Percentiles rank a stretch among this genome's conserved stretches.
Evolutionary conservation across 2,329 filamentous ascomycete genomes (phyloP).

Genomic region (Fusarium tjaetaba): DNA sequence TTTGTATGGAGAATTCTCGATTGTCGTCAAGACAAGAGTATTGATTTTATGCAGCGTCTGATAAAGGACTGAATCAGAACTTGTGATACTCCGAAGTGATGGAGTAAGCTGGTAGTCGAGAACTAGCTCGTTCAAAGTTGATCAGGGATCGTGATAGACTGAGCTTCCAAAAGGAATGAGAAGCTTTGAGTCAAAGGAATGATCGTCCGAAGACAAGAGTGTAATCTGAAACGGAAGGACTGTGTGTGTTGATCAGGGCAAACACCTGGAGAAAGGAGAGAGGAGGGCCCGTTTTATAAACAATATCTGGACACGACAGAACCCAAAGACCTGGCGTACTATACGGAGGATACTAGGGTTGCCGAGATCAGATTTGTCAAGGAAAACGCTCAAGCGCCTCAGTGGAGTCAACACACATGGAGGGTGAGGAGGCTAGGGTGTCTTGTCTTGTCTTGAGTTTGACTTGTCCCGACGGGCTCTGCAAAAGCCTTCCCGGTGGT

Average conservation of each 20-base stretch:
- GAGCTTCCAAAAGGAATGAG: constrained; percentile 48
- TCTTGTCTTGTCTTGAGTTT: not conserved
- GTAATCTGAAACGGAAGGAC: constrained; percentile 39
- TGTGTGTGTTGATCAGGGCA: constrained; percentile 29
- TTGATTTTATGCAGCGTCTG: constrained; percentile 28
- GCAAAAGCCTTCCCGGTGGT: constrained; percentile 26
- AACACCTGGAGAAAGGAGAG: constrained; percentile 29
- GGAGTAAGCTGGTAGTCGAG: constrained; percentile 33
- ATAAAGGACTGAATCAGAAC: constrained; percentile 42
- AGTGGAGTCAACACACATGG: constrained; percentile 30
- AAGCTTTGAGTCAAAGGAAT: constrained; percentile 44
- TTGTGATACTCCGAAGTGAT: constrained; percentile 19
- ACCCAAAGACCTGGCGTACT: constrained; percentile 16
- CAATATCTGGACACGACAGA: constrained; percentile 15
- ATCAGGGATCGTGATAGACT: constrained; percentile 40
- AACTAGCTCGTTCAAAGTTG: constrained; percentile 43
- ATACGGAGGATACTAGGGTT: constrained; percentile 5
- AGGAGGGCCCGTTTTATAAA: constrained; percentile 46
- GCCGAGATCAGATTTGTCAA: constrained; percentile 41
- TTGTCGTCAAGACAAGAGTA: constrained; percentile 44
- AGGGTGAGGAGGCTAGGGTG: constrained; percentile 22
- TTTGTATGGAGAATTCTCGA: constrained; percentile 18
- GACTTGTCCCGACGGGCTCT: constrained; percentile 12
- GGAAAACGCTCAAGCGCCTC: constrained; percentile 33
- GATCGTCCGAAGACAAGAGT: constrained; percentile 44